Evolutionary conservation across 371 early-diverging fungal species (phyloP).

Genomic region (Rhizopus arrhizus): DNA sequence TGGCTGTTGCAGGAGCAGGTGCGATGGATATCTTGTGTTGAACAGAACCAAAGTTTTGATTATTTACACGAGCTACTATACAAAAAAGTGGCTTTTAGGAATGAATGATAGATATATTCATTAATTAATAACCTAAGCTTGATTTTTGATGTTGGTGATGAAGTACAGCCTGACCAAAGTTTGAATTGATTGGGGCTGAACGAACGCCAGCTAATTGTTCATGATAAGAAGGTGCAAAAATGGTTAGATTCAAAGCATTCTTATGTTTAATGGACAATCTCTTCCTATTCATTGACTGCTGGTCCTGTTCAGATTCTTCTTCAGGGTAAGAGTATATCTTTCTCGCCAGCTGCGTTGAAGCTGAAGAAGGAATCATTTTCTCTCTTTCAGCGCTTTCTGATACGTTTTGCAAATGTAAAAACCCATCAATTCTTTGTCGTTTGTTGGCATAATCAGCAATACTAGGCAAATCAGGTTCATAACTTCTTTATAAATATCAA

Average conservation of each 20-base stretch:
- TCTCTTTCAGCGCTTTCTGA: slow-evolving; percentile 11
- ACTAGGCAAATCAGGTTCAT: background rate
- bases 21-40: slow-evolving; percentile 8
- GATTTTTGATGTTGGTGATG: slow-evolving; percentile 14
- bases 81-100: background rate
- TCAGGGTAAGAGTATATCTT: slow-evolving; percentile 24
- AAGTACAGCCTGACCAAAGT: slow-evolving; percentile 27
- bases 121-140: background rate
- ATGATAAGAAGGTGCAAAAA: slow-evolving; percentile 61
- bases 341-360: slow-evolving; percentile 12
- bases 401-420: background rate
- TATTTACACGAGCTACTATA: background rate
- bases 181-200: slow-evolving; percentile 61
- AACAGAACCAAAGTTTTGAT: background rate
- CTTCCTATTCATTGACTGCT: slow-evolving; percentile 19
- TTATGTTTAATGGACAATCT: slow-evolving; percentile 40
- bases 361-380: slow-evolving; percentile 9
- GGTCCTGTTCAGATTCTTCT: background rate
- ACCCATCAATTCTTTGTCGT: background rate
- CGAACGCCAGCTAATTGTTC: slow-evolving; percentile 55
- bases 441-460: slow-evolving; percentile 7
- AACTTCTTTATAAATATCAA: background rate
- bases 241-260: slow-evolving; percentile 59
- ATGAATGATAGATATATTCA: background rate
- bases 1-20: slow-evolving; percentile 12